Evolutionary conservation across 805 yeast species (phyloP), one percentile per base, ranked within the genome.

Genomic region (Sugiyamaella chiloensis): DNA sequence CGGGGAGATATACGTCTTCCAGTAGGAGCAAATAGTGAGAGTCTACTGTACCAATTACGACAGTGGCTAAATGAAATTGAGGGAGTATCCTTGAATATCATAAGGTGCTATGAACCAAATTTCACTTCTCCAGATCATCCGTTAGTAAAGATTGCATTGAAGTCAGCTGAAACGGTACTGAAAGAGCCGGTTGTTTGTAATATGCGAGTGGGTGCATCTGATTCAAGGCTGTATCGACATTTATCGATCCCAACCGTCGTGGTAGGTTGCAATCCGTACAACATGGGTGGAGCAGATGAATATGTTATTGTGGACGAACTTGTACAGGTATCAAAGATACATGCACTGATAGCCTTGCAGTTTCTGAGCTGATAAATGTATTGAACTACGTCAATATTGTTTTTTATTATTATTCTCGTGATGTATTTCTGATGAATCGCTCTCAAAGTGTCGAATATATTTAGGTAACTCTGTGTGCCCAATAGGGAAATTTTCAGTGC

Each of bases 241-340:
- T 9, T 5, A 12, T 9, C 11, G 5, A 34, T 34, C 20, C 37
- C 37, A 21, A 14, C 37, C 5, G 37, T 34, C 4, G 37, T 34
- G 7, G 7, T 34, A 34, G 37, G 37, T 12, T 34, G 37, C 20
- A 34, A 14, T 3, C 37, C 37, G 20, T 34, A 34, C 37, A 34
- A 34, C 20, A 34, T 34, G 37, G 37, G 37, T 7, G 37, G 37
- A n/a, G 37, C 37, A 34, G 37, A 34, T 16, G 37, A 34, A 12
- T 34, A 34, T 34, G 37, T 34, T 19, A 19, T 14, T 16, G 7
- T 34, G 12, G 21, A 34, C 20, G 37, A 34, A 19, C 37, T 34
- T 6, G 20, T 34, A 5, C 37, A 34, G 19, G 37, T 34, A 9
- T 14, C 37, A 14, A 19, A 34, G 37, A 34, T 34, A 12, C 37